Evolutionary conservation across 2,329 filamentous ascomycete genomes (phyloP).

Genomic region (Xylariaceae sp.): DNA sequence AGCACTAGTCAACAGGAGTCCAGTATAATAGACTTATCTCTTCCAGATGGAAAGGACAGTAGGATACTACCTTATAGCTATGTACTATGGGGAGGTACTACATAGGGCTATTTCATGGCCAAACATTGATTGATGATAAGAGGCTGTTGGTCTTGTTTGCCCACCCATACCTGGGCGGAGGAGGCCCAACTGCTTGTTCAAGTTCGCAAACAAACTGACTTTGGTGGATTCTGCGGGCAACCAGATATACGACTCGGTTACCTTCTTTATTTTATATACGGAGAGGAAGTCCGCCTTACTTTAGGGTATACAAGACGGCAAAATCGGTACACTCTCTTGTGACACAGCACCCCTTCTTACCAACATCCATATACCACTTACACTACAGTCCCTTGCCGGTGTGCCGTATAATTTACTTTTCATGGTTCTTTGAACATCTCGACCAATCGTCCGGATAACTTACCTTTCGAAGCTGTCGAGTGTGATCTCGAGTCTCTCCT

Average conservation of each 20-base stretch:
- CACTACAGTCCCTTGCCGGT: neutral
- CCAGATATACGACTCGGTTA: too few species aligned
- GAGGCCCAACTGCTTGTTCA: neutral
- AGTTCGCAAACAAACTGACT: neutral
- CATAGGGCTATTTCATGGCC: neutral
- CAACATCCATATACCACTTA: constrained; percentile 1
- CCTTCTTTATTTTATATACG: too few species aligned
- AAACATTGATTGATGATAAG: neutral
- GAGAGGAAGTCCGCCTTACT: neutral
- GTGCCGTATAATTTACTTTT: neutral
- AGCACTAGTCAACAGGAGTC: too few species aligned
- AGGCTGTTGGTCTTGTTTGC: constrained; percentile 4
- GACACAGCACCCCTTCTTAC: neutral
- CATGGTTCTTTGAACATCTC: neutral
- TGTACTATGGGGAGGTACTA: too few species aligned
- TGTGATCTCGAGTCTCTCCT: neutral
- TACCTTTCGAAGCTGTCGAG: neutral
- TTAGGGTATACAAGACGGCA: constrained; percentile 2
- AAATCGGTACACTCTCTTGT: neutral
- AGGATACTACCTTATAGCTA: too few species aligned
- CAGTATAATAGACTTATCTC: too few species aligned
- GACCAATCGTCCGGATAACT: neutral
- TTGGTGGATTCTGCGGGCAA: neutral
- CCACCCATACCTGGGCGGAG: neutral
- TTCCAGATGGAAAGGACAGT: too few species aligned